Evolutionary conservation across 2,329 filamentous ascomycete species (phyloP), one percentile per base, ranked within the genome.

Genomic region (Trichophyton simii): DNA sequence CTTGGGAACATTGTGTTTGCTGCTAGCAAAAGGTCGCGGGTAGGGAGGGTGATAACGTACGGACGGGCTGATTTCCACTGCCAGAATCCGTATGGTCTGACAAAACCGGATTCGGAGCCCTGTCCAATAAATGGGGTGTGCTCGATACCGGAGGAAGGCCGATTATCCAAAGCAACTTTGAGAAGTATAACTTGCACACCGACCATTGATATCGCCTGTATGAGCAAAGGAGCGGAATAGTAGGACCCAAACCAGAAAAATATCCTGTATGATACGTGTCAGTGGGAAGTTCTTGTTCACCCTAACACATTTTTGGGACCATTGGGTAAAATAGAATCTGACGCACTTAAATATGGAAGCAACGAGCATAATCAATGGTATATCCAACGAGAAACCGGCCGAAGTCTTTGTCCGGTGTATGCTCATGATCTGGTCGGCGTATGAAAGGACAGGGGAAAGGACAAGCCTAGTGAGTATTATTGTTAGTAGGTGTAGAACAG

Each of bases 161-260:
- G 79, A 68, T 86, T 77, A 57, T 80, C 77, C 61, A 86, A 74
- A 1, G 83, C 83, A 62, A 85, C 80, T 71, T 85, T 84, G 20
- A 86, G 76, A 62, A 85, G 72, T 1, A 83, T 69, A 41, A 81
- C 63, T 71, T 86, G 83, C 7, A 85, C 79, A 54, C 72, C 68
- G 62, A 85, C 78, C 81, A 84, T 86, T 65, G 85, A 76, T 59
- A 79, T 70, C 46, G 83, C 82, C 72, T 86, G 83, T 57, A 82
- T 68, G 63, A 86, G 78, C 46, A 86, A 77, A 18, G 83, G 77
- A 58, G 75, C 72, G 66, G 82, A 82, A 68, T 83, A 86, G 70
- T 79, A 81, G 11, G 81, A 80, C 65, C 83, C 83, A 68, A 85
- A 81, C 83, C 83, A 86, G 76, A 84, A 86, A 73, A 82, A 86